Evolutionary conservation across 2,329 filamentous ascomycete species (phyloP).

Genomic region (Teratosphaeria destructans): DNA sequence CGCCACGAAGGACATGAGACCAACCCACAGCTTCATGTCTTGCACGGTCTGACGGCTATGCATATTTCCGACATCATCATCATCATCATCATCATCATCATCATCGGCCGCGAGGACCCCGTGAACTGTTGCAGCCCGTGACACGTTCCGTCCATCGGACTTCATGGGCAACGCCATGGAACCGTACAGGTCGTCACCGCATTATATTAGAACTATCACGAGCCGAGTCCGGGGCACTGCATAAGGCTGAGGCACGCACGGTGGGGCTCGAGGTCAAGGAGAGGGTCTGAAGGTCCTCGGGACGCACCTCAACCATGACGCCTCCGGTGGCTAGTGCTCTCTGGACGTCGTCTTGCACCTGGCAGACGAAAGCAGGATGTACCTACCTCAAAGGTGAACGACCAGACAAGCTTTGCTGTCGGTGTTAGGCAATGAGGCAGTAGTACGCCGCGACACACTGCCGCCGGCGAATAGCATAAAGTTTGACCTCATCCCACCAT

Average conservation of each 20-base stretch:
- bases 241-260: not conserved
- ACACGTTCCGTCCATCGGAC: too few species aligned
- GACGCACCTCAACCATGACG: not conserved
- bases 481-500: not conserved
- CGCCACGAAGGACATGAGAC: not conserved
- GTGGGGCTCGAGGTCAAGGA: not conserved
- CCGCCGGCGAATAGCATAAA: not conserved
- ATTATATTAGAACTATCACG: not conserved
- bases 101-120: not conserved
- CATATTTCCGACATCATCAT: not conserved
- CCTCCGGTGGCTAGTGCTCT: not conserved
- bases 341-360: not conserved
- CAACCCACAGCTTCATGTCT: not conserved
- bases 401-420: not conserved
- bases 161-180: too few species aligned
- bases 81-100: too few species aligned
- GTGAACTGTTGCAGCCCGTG: not conserved
- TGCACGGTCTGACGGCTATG: not conserved
- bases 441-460: not conserved
- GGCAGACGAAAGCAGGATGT: not conserved
- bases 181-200: not conserved
- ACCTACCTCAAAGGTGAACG: not conserved
- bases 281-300: not conserved
- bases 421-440: not conserved
- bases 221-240: not conserved